phyloP scores from a whole-genome alignment of 345 rosid species.

The Gynandropsis gynandra region DNA sequence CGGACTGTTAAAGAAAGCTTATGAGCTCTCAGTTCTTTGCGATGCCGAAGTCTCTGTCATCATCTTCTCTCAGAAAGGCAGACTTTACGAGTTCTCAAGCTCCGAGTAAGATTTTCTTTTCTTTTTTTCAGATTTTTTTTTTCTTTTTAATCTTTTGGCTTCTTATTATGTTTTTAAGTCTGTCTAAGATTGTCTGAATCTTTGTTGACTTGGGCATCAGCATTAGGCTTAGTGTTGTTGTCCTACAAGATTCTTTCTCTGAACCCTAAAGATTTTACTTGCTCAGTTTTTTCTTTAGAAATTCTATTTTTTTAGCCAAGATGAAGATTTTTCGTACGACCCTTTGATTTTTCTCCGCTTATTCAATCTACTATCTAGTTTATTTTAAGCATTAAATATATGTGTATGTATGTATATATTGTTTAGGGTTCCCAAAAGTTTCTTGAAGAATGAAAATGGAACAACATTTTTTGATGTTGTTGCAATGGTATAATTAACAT shows the following conservation, averaged over 20 bases:
- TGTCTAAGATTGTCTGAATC: constrained; percentile 19
- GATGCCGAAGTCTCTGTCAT: constrained; percentile 31
- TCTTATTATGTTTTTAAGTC: neutral
- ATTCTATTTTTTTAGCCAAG: neutral
- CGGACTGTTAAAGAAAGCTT: constrained; percentile 33
- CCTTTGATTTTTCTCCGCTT: neutral
- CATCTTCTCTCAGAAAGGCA: constrained; percentile 29
- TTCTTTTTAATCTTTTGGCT: constrained; percentile 1
- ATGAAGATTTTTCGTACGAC: neutral
- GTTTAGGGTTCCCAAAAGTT: constrained; percentile 24
- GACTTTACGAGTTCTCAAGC: constrained; percentile 27
- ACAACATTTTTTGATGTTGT: neutral
- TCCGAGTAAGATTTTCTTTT: constrained; percentile 18
- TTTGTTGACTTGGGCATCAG: constrained; percentile 11
- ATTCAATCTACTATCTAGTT: no score
- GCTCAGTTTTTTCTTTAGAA: neutral
- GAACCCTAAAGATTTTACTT: constrained; percentile 12
- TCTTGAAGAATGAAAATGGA: constrained; percentile 14
- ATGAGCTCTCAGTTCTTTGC: constrained; percentile 30
- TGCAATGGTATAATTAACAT: neutral
- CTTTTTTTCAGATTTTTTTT: neutral
- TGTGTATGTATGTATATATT: neutral
- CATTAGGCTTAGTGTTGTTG: constrained; percentile 5
- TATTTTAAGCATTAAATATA: neutral
- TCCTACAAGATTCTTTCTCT: constrained; percentile 21